Conservation (phyloP, 768 basidiomycete species). For the Pleurotus citrinopileatus region DNA sequence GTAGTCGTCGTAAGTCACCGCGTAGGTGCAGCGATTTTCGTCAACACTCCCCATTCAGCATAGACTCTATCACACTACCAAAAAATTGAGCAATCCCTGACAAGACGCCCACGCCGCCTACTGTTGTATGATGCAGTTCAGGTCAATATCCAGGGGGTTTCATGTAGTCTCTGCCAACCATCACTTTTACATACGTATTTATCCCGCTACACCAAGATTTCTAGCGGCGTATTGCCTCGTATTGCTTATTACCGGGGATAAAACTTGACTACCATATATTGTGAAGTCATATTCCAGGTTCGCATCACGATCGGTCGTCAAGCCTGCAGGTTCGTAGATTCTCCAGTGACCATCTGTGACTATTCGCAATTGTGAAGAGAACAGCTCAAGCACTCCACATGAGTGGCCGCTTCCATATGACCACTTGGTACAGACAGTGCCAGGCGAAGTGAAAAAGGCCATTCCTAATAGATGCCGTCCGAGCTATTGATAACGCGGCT, state of each 20-base stretch:
- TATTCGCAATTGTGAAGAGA: background rate
- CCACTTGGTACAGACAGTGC: no score
- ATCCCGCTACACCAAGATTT: no score
- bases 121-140: background rate
- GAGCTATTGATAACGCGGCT: background rate
- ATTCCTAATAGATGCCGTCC: no score
- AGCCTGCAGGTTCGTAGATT: conserved; percentile 10
- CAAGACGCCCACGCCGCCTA: background rate
- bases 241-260: no score
- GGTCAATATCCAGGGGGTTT: background rate
- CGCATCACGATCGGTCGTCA: conserved; percentile 10
- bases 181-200: background rate
- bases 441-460: no score
- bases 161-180: background rate
- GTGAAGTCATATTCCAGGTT: conserved; percentile 7
- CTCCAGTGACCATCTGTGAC: no score
- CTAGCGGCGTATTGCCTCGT: no score
- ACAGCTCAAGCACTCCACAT: no score
- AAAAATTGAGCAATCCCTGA: background rate
- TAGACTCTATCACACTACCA: background rate
- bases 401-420: no score
- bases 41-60: background rate
- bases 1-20: no score
- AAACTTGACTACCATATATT: background rate
- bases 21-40: no score